A percentile compares a stretch with the other conserved stretches of the same genome.
These are phyloP conservation scores for Wallacemonas collosoma DNA, from an alignment of 208 protist species.

Conservation along the genomic window DNA sequence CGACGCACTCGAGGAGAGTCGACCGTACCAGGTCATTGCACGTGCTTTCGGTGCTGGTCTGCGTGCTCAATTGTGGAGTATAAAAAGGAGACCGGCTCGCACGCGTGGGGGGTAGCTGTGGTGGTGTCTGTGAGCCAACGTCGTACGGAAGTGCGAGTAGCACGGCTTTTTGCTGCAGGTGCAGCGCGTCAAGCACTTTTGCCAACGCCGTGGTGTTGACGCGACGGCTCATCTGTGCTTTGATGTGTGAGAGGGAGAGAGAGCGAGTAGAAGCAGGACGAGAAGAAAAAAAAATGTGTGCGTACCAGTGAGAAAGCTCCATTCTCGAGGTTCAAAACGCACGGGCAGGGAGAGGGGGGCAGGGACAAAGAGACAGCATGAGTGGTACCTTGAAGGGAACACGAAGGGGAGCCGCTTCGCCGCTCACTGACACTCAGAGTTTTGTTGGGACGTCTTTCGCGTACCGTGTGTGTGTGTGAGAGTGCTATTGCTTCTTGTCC, in stretches of 20 bases:
- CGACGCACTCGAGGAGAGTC: slow-evolving; percentile 39
- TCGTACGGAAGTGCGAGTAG: slow-evolving; percentile 35
- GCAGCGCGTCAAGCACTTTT: slow-evolving; percentile 57
- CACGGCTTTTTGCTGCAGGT: slow-evolving; percentile 29
- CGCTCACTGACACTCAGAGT: too few species aligned
- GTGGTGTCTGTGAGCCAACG: neutral
- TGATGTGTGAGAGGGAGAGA: neutral
- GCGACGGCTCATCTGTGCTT: slow-evolving; percentile 33
- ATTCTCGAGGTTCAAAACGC: neutral
- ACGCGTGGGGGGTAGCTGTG: neutral
- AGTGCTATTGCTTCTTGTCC: too few species aligned
- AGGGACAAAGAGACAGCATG: neutral
- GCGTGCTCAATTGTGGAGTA: slow-evolving; percentile 12
- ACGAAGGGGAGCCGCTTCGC: too few species aligned
- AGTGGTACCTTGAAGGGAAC: neutral
- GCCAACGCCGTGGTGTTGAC: slow-evolving; percentile 30
- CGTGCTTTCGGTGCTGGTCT: slow-evolving; percentile 25
- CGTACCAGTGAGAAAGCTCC: neutral
- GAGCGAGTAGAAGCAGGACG: neutral
- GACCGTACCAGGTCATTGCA: slow-evolving; percentile 36
- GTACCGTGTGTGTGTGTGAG: too few species aligned
- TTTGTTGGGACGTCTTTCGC: too few species aligned
- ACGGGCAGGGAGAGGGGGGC: neutral
- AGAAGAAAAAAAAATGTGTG: neutral
- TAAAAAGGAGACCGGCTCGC: neutral